These are phyloP conservation scores for Canavalia gladiata DNA, from an alignment of 306 rosid genomes.

Conservation along the genomic window DNA sequence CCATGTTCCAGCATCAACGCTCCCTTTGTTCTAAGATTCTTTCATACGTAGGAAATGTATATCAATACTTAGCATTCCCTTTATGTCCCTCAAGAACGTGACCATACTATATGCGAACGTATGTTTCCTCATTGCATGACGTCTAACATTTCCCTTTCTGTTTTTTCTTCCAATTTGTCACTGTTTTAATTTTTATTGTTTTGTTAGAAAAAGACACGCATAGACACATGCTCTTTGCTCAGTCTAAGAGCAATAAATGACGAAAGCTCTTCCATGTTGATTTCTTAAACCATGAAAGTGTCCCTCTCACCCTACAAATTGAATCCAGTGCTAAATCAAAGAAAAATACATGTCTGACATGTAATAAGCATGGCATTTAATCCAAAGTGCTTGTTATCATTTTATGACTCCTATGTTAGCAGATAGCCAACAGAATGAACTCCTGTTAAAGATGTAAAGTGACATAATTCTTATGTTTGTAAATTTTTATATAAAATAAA, in stretches of 20 bases:
- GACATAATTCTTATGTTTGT: not conserved
- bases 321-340: constrained; percentile 8
- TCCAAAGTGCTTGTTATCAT: constrained; percentile 17
- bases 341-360: constrained; percentile 9
- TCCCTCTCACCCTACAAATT: constrained; percentile 18
- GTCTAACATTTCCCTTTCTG: not conserved
- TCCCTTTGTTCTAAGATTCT: not conserved
- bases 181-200: not conserved
- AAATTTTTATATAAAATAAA: no score
- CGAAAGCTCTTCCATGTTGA: constrained; percentile 36
- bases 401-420: constrained; percentile 38
- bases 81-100: constrained; percentile 11
- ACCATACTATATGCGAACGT: not conserved
- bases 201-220: constrained; percentile 38
- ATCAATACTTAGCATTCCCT: not conserved
- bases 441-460: not conserved
- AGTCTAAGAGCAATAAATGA: constrained; percentile 38
- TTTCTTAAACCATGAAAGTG: constrained; percentile 29
- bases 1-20: not conserved
- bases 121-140: constrained; percentile 20
- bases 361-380: constrained; percentile 22
- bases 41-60: not conserved
- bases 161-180: not conserved
- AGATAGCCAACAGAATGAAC: constrained; percentile 17
- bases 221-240: constrained; percentile 41